Conservation (phyloP, 2,329 filamentous ascomycete genomes). For the Juglanconis sp. region DNA sequence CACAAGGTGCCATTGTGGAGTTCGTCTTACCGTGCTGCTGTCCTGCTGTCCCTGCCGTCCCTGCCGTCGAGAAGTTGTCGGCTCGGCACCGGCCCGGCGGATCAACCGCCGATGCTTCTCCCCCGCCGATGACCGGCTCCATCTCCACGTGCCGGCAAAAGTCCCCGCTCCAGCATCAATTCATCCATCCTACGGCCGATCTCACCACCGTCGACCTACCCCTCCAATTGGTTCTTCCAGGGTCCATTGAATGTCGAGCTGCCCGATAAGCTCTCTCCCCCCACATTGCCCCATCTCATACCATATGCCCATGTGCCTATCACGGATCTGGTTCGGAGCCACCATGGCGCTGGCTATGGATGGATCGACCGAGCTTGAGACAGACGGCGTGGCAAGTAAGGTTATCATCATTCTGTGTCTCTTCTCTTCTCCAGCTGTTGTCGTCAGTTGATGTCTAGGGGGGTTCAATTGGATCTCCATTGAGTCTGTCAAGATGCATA, state of each 20-base stretch:
- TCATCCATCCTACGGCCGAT: neutral
- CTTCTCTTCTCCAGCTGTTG: neutral
- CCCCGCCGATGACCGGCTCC: constrained; percentile 5
- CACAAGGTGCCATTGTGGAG: no score
- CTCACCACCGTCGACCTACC: neutral
- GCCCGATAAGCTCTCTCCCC: neutral
- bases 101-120: neutral
- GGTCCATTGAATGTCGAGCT: neutral
- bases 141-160: neutral
- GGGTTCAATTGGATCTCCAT: neutral
- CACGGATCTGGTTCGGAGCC: constrained; percentile 2
- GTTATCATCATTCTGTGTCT: neutral
- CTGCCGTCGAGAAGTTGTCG: neutral
- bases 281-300: neutral
- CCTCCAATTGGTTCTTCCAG: constrained; percentile 2
- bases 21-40: no score
- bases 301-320: constrained; percentile 1
- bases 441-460: neutral
- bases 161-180: neutral
- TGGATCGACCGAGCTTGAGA: neutral
- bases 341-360: neutral
- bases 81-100: neutral
- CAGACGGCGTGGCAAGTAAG: neutral
- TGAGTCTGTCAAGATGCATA: neutral
- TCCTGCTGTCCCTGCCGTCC: no score